Conservation (phyloP, 1,139 yeast species). For the Arxiozyma slooffiae region DNA sequence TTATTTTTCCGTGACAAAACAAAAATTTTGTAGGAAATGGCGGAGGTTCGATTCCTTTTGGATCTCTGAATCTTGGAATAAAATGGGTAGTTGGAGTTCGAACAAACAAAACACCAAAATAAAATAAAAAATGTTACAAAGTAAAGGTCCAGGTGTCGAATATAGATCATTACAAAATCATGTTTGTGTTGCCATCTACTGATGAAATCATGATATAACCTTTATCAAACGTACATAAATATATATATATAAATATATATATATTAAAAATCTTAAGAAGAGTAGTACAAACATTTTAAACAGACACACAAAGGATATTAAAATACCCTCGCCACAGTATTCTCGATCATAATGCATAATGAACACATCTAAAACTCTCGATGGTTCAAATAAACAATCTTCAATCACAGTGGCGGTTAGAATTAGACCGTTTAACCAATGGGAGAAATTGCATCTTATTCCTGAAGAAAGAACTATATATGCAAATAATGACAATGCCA, state of each 20-base stretch:
- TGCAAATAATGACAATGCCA: neutral
- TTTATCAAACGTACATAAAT: no score
- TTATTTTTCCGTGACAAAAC: no score
- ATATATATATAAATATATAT: no score
- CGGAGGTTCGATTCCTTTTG: neutral
- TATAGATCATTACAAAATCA: neutral
- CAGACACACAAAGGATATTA: no score
- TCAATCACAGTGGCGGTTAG: conserved; percentile 73
- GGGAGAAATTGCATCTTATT: conserved; percentile 41
- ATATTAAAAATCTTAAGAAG: no score
- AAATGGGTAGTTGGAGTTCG: no score
- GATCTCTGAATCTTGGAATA: no score
- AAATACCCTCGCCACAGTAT: no score
- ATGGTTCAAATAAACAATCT: conserved; percentile 22
- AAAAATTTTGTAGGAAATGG: neutral
- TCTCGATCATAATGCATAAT: conserved; percentile 26
- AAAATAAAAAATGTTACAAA: no score
- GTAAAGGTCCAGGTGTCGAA: no score
- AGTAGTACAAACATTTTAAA: no score
- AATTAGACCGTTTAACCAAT: conserved; percentile 70
- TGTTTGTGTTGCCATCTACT: neutral
- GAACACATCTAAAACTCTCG: neutral
- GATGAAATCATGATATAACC: neutral
- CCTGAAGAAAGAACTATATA: neutral
- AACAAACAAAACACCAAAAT: no score